Percentiles rank a stretch among this genome's conserved stretches.
Evolutionary conservation across 768 basidiomycete species (phyloP).

Genomic region (Collybia nuda): DNA sequence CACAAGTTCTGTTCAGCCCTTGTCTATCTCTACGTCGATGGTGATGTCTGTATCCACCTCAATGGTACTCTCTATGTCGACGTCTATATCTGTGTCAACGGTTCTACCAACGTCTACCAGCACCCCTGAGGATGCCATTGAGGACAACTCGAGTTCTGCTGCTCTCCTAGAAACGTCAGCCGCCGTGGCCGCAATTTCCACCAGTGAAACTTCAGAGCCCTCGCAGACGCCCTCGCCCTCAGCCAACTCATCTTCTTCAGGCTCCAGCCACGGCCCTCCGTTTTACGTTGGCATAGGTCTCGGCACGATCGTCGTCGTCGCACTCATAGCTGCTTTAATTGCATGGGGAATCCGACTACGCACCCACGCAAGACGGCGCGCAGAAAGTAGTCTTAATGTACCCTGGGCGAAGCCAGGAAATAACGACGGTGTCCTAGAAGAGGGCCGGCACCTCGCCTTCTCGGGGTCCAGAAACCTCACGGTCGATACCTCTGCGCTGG

Average conservation of each 20-base stretch:
- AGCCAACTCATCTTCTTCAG: background rate
- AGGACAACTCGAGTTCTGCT: background rate
- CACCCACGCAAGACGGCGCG: conserved; percentile 29
- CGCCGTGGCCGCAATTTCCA: conserved; percentile 1
- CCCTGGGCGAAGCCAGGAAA: conserved; percentile 31
- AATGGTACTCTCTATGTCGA: background rate
- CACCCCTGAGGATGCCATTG: too few relatives aligned
- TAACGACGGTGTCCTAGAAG: conserved; percentile 22
- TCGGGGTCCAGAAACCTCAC: conserved; percentile 15
- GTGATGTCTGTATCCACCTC: background rate
- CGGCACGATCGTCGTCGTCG: conserved; percentile 43
- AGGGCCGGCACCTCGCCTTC: conserved; percentile 15
- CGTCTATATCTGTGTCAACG: background rate
- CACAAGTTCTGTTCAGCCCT: background rate
- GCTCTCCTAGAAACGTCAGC: conserved; percentile 1
- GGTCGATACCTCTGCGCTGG: conserved; percentile 10
- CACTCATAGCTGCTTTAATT: conserved; percentile 44
- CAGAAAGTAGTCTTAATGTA: conserved; percentile 17
- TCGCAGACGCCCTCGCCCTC: conserved; percentile 2
- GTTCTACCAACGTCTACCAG: background rate
- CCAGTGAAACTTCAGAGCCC: conserved; percentile 6
- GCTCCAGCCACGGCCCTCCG: conserved; percentile 29
- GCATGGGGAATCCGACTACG: conserved; percentile 49
- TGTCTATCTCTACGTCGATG: background rate
- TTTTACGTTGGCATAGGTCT: conserved; percentile 53